phyloP scores from a whole-genome alignment of 768 basidiomycete genomes.

The Xerocomellus dryophilus region DNA sequence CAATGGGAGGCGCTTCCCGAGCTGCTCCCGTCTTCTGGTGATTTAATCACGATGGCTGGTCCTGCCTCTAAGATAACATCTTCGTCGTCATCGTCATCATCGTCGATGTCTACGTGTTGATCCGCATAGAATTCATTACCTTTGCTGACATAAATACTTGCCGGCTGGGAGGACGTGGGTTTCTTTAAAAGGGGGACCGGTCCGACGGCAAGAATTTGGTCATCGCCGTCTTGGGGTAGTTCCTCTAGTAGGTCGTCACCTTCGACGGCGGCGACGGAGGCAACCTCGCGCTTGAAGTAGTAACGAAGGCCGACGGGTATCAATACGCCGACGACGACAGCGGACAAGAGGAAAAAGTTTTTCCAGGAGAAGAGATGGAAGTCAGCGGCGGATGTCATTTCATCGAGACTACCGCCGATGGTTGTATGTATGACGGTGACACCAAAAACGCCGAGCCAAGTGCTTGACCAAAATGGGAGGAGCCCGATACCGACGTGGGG shows the following conservation, averaged over 20 bases:
- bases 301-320: slow-evolving; percentile 89
- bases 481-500: slow-evolving; percentile 89
- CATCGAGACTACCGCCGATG: slow-evolving; percentile 88
- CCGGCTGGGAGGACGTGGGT: slow-evolving; percentile 32
- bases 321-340: slow-evolving; percentile 87
- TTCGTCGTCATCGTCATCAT: slow-evolving; percentile 59
- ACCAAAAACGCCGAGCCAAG: slow-evolving; percentile 87
- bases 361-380: slow-evolving; percentile 91
- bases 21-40: slow-evolving; percentile 20
- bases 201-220: slow-evolving; percentile 55
- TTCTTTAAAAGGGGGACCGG: slow-evolving; percentile 46
- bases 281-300: slow-evolving; percentile 68
- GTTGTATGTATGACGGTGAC: slow-evolving; percentile 93
- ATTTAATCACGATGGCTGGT: slow-evolving; percentile 53
- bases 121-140: slow-evolving; percentile 39
- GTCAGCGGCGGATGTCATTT: slow-evolving; percentile 92
- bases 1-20: slow-evolving; percentile 23
- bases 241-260: slow-evolving; percentile 35
- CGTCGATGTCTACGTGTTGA: slow-evolving; percentile 49
- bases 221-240: slow-evolving; percentile 36
- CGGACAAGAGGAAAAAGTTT: slow-evolving; percentile 82
- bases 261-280: slow-evolving; percentile 36
- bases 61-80: slow-evolving; percentile 77
- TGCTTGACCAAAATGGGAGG: slow-evolving; percentile 84
- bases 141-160: slow-evolving; percentile 35